Conservation (phyloP, 768 basidiomycete genomes). For the Melanogaster broomeanus region DNA sequence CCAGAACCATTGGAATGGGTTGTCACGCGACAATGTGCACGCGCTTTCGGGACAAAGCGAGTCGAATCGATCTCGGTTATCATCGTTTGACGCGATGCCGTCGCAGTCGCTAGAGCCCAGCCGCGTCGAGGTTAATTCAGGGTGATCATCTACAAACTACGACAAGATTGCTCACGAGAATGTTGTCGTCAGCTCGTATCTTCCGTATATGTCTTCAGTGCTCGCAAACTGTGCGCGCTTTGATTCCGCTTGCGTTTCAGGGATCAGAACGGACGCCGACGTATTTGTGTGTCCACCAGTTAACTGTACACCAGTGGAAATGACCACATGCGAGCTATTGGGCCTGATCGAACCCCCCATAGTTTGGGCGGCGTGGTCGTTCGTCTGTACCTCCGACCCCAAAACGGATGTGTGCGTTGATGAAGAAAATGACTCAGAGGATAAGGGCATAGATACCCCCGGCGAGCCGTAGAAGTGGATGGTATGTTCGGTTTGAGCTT, state of each 20-base stretch:
- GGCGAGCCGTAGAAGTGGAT: no score
- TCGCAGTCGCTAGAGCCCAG: background rate
- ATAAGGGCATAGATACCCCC: no score
- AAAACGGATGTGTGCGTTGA: no score
- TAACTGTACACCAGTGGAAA: no score
- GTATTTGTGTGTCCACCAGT: background rate
- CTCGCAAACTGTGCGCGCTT: background rate
- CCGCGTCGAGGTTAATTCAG: slow-evolving; percentile 1
- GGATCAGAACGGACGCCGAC: background rate
- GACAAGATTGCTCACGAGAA: slow-evolving; percentile 1
- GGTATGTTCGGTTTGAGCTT: no score
- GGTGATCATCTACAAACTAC: background rate
- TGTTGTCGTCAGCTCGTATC: background rate
- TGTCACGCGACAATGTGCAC: background rate
- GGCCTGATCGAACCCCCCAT: background rate
- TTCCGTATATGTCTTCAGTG: background rate
- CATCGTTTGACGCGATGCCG: background rate
- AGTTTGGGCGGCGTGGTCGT: no score
- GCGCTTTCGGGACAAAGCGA: background rate
- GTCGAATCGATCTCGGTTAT: background rate
- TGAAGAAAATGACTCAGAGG: no score
- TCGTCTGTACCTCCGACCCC: no score
- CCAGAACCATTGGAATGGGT: background rate
- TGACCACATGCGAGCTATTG: background rate
- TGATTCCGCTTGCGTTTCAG: background rate